Percentiles rank a stretch among this genome's conserved stretches.
These are phyloP conservation scores for Aspergillus unguis DNA, from an alignment of 2,329 filamentous ascomycete species.

Conservation along the genomic window DNA sequence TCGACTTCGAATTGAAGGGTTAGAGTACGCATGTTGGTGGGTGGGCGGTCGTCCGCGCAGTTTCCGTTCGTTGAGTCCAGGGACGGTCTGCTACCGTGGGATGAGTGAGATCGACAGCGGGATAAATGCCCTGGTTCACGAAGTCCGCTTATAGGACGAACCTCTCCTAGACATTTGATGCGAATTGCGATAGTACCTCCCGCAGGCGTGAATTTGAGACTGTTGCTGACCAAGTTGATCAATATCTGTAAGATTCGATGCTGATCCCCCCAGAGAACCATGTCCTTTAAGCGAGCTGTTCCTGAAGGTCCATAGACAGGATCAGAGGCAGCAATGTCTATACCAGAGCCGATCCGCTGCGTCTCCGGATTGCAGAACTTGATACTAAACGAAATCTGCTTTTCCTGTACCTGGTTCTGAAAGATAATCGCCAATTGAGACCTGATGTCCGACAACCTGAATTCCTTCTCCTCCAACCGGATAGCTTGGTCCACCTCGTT, in stretches of 20 bases:
- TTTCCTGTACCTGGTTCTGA: constrained; percentile 81
- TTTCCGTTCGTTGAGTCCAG: not conserved
- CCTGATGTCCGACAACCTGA: constrained; percentile 76
- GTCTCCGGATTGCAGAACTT: constrained; percentile 57
- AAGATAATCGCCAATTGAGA: constrained; percentile 83
- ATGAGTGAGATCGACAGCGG: constrained; percentile 31
- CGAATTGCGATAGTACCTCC: constrained; percentile 72
- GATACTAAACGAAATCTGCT: constrained; percentile 69
- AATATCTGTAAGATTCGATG: constrained; percentile 89
- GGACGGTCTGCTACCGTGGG: constrained; percentile 6
- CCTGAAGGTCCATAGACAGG: constrained; percentile 63
- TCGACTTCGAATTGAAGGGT: constrained; percentile 84
- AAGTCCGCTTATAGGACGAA: constrained; percentile 45
- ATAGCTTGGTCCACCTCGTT: constrained; percentile 88
- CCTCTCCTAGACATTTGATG: constrained; percentile 61
- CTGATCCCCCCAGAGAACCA: constrained; percentile 89
- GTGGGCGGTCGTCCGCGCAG: constrained; percentile 44
- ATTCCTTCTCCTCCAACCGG: constrained; percentile 78
- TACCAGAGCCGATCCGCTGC: constrained; percentile 35
- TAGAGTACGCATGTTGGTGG: constrained; percentile 58
- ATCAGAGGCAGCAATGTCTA: constrained; percentile 29
- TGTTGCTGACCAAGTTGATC: constrained; percentile 76
- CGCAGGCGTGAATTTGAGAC: constrained; percentile 80
- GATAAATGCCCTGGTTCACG: constrained; percentile 26
- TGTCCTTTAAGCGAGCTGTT: constrained; percentile 70